Evolutionary conservation across 2,329 filamentous ascomycete genomes (phyloP).

Genomic region (Monosporascus sp.): DNA sequence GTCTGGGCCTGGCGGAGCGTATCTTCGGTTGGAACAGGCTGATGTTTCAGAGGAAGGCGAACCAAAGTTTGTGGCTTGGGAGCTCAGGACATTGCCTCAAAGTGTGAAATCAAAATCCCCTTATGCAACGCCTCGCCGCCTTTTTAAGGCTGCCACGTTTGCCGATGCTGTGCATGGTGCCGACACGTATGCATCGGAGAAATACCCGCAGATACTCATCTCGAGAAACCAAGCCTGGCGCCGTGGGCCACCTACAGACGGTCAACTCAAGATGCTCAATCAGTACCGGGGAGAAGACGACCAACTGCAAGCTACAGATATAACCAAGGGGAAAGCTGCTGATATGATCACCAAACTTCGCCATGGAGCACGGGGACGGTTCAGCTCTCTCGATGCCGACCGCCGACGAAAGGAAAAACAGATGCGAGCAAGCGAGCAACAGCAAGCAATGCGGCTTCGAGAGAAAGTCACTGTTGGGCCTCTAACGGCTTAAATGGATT

Average conservation of each 20-base stretch:
- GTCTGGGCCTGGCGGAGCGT: conserved; percentile 58
- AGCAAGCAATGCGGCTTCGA: conserved; percentile 33
- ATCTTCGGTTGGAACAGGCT: conserved; percentile 46
- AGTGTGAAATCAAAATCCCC: conserved; percentile 45
- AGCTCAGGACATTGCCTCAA: conserved; percentile 42
- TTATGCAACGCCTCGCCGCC: conserved; percentile 62
- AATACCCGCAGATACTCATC: conserved; percentile 65
- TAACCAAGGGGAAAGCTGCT: conserved; percentile 75
- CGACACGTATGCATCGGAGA: conserved; percentile 69
- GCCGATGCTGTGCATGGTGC: conserved; percentile 75
- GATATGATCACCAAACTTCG: conserved; percentile 93
- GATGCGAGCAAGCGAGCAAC: conserved; percentile 31
- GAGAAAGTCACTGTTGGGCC: conserved; percentile 55
- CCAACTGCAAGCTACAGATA: conserved; percentile 45
- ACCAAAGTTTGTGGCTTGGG: conserved; percentile 38
- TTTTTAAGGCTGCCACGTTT: conserved; percentile 63
- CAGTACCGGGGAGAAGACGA: conserved; percentile 52
- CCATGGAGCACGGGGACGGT: conserved; percentile 69
- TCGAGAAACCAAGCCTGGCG: conserved; percentile 66
- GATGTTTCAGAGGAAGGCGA: conserved; percentile 22
- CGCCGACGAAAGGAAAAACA: conserved; percentile 44
- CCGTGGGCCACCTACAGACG: conserved; percentile 54
- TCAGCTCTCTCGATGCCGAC: conserved; percentile 44
- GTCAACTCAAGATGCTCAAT: conserved; percentile 66
- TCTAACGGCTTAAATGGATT: conserved; percentile 24